These are phyloP conservation scores for Pseudocercospora vitis DNA, from an alignment of 2,329 filamentous ascomycete species.

Conservation along the genomic window DNA sequence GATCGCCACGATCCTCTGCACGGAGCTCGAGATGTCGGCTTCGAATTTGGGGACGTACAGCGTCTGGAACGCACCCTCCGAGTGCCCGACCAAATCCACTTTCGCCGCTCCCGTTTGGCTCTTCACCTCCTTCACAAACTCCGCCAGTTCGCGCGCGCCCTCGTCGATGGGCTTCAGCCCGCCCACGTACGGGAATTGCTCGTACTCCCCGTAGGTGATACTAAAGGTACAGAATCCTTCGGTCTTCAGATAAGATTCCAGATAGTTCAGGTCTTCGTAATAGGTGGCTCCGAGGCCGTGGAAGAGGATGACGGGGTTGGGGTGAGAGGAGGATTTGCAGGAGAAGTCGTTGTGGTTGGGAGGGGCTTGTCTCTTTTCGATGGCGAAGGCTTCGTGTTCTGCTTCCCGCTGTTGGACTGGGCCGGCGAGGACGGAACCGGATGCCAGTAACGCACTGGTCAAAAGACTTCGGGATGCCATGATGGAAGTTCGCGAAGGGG, in stretches of 20 bases:
- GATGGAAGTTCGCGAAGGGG: background rate
- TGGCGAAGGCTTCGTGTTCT: background rate
- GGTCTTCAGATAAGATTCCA: constrained; percentile 25
- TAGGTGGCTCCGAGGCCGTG: constrained; percentile 32
- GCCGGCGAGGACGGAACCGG: background rate
- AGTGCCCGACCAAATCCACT: constrained; percentile 29
- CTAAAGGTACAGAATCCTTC: constrained; percentile 29
- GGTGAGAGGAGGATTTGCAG: constrained; percentile 25
- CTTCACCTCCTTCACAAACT: constrained; percentile 25
- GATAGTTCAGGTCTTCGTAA: constrained; percentile 30
- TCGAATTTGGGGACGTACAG: constrained; percentile 29
- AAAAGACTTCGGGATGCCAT: background rate
- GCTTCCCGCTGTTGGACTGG: constrained; percentile 5
- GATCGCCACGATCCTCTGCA: constrained; percentile 27
- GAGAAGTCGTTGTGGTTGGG: constrained; percentile 28
- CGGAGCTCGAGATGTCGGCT: constrained; percentile 17
- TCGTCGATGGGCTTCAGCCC: constrained; percentile 25
- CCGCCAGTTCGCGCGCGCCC: constrained; percentile 25
- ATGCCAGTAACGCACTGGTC: background rate
- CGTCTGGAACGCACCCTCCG: constrained; percentile 30
- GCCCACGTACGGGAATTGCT: constrained; percentile 24
- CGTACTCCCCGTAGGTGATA: constrained; percentile 29
- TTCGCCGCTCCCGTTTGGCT: constrained; percentile 21
- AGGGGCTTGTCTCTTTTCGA: constrained; percentile 11
- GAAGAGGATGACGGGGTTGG: constrained; percentile 29